These are phyloP conservation scores for Umbelopsis isabellina DNA, from an alignment of 192 early-diverging fungal genomes.

Conservation along the genomic window DNA sequence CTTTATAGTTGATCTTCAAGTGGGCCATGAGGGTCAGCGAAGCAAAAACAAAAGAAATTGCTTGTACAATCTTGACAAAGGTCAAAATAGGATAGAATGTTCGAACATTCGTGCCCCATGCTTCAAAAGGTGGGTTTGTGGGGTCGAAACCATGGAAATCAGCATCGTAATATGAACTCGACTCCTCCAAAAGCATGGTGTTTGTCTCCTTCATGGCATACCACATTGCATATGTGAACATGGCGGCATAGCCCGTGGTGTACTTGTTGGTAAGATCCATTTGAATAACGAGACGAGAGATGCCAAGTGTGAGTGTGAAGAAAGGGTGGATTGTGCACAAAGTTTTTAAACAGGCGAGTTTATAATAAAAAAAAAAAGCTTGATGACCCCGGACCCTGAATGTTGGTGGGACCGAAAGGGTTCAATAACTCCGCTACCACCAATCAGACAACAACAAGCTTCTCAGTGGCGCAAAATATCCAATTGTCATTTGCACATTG, in stretches of 20 bases:
- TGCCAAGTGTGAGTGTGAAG: too few species aligned
- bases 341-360: too few species aligned
- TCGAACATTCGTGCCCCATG: not conserved
- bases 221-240: conserved; percentile 13
- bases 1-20: conserved; percentile 6
- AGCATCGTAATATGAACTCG: not conserved
- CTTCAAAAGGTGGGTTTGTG: conserved; percentile 8
- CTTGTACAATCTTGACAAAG: conserved; percentile 2
- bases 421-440: conserved; percentile 4
- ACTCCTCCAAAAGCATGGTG: not conserved
- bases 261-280: conserved; percentile 19
- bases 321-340: too few species aligned
- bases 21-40: not conserved
- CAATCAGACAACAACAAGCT: conserved; percentile 16
- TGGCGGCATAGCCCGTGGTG: not conserved
- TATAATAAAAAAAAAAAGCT: not conserved
- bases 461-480: not conserved
- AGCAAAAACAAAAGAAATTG: not conserved
- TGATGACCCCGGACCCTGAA: conserved; percentile 12
- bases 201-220: not conserved
- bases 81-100: not conserved
- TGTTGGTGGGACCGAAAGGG: conserved; percentile 8
- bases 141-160: conserved; percentile 10
- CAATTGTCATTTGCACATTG: not conserved
- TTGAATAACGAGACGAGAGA: too few species aligned